Conservation (phyloP, 345 rosid genomes). For the Garcia nutans region DNA sequence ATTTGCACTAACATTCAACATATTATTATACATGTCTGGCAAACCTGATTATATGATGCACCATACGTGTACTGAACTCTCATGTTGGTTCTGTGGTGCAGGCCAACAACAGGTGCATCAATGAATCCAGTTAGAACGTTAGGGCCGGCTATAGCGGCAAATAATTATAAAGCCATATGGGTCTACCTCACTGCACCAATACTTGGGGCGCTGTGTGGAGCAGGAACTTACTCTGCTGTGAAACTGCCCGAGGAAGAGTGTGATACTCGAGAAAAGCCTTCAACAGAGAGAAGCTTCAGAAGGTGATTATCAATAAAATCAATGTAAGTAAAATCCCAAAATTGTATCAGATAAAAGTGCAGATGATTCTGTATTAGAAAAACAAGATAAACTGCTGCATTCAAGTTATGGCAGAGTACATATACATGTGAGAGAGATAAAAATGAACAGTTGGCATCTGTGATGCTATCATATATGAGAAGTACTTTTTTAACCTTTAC, state of each 20-base stretch:
- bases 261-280: conserved; percentile 30
- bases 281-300: conserved; percentile 53
- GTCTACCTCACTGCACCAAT: conserved; percentile 79
- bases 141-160: conserved; percentile 86
- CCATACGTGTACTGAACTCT: neutral
- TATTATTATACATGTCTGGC: neutral
- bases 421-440: neutral
- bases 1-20: no score
- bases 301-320: conserved; percentile 34
- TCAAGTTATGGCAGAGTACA: neutral
- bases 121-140: conserved; percentile 90
- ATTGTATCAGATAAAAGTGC: neutral
- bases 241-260: conserved; percentile 67
- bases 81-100: conserved; percentile 24
- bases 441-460: neutral
- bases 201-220: conserved; percentile 81
- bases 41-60: neutral
- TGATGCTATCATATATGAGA: neutral
- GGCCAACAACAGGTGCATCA: conserved; percentile 72
- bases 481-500: neutral
- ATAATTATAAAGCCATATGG: conserved; percentile 82
- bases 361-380: neutral
- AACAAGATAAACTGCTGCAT: neutral
- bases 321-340: conserved; percentile 4
- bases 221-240: conserved; percentile 73